Evolutionary conservation across 2,329 filamentous ascomycete genomes (phyloP).

Genomic region (Colletotrichum caudatum): DNA sequence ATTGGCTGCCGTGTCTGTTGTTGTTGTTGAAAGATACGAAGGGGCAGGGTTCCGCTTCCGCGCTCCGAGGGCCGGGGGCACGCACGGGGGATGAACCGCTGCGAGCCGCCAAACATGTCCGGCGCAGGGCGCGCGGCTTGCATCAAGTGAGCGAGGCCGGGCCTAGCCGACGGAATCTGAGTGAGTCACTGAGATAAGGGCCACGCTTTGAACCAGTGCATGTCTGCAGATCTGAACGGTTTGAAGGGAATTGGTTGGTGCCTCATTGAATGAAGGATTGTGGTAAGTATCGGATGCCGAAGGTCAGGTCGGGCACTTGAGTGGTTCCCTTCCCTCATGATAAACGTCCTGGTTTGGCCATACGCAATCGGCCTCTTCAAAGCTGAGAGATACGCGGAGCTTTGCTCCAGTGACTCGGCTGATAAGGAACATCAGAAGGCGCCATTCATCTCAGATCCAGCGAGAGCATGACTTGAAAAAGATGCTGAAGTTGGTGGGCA

Average conservation of each 20-base stretch:
- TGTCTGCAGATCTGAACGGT: background rate
- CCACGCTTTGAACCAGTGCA: background rate
- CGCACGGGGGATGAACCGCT: background rate
- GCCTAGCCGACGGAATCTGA: background rate
- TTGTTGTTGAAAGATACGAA: background rate
- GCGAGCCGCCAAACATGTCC: conserved; percentile 8
- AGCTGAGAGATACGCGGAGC: too few relatives aligned
- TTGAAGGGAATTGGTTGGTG: background rate
- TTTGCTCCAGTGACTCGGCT: background rate
- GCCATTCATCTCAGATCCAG: background rate
- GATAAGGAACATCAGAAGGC: background rate
- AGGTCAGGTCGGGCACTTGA: background rate
- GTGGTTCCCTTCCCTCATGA: background rate
- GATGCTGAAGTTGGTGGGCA: background rate
- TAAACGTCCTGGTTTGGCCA: background rate
- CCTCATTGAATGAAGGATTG: background rate
- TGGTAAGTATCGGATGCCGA: background rate
- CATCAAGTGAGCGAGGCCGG: background rate
- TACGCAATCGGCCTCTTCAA: background rate
- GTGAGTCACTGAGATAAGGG: background rate
- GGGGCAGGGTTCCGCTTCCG: background rate
- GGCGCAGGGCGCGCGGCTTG: background rate
- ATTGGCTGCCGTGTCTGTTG: background rate
- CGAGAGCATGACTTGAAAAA: background rate
- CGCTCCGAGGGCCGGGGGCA: background rate